Evolutionary conservation across 148 eudicot species (phyloP).

Genomic region (Silene uniflora): DNA sequence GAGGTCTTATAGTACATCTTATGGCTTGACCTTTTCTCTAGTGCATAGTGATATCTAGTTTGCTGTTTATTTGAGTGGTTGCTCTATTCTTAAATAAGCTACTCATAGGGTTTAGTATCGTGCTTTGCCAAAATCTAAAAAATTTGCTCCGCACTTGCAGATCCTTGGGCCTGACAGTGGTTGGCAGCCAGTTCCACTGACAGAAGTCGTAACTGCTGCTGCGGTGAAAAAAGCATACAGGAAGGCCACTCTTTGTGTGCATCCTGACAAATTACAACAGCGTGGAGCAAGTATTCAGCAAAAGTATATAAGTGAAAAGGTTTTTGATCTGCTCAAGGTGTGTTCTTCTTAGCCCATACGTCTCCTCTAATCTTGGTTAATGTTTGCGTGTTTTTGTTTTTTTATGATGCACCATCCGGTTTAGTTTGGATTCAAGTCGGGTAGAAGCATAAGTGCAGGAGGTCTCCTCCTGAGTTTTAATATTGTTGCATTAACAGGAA

Average conservation of each 20-base stretch:
- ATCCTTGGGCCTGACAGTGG: constrained; percentile 96
- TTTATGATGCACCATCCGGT: too few species aligned
- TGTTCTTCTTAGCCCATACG: constrained; percentile 12
- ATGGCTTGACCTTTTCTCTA: background rate
- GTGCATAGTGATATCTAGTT: background rate
- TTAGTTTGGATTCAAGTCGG: too few species aligned
- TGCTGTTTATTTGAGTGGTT: background rate
- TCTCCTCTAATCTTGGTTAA: constrained; percentile 1
- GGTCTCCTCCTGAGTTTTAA: too few species aligned
- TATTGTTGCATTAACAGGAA: too few species aligned
- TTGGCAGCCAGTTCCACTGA: constrained; percentile 90
- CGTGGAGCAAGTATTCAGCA: constrained; percentile 90
- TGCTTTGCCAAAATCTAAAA: background rate
- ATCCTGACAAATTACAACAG: constrained; percentile 98
- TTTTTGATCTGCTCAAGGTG: constrained; percentile 97
- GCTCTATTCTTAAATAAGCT: background rate
- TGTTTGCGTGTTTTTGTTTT: background rate
- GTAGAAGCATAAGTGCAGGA: too few species aligned
- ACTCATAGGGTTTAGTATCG: background rate
- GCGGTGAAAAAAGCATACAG: constrained; percentile 94
- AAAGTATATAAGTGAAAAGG: constrained; percentile 94
- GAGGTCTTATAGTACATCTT: background rate
- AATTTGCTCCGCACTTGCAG: constrained; percentile 35
- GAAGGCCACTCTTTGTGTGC: constrained; percentile 95
- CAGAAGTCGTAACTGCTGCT: constrained; percentile 87